Evolutionary conservation across 2,329 filamentous ascomycete species (phyloP), one percentile per base, ranked within the genome.

Genomic region (Graphium sp.): DNA sequence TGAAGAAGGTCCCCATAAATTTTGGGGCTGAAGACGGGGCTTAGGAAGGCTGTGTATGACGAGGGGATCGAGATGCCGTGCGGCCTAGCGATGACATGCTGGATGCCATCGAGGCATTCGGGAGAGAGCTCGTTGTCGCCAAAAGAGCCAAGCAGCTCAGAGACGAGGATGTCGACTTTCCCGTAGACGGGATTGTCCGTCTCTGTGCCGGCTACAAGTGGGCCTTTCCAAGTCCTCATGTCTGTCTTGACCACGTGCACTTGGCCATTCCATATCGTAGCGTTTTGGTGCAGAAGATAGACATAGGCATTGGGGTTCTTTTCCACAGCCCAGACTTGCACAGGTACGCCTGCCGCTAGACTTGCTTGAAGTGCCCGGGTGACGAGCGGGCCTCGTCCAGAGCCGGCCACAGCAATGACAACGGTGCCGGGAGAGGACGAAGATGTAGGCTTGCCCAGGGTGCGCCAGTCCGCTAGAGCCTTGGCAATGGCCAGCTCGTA

Each of bases 251-350:
- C 76, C 18, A 98, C 70, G 2, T 75, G 85, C 13, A 94, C 87
- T 30, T 66, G 66, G 14, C 74, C 72, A 32, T 60, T 65, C 89
- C 89, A 98, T n/a, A 73, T 63, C 12, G 65, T 69, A 37, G 75
- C 63, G 44, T 95, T 95, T 45, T 91, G 83, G 15, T 81, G 68
- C 35, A 93, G 73, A 3, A 98, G 68, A 38, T 94, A 74, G 6
- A 98, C 85, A 47, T 87, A 95, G 1, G 89, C 89, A 45, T 98
- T 95, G 4, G 83, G 89, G 51, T 98, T 98, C 64, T 98, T 98
- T 53, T 98, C 89, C 4, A 98, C 72, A 0, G 82, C 89, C 74
- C 84, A 95, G 25, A 91, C 66, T 39, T 85, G 74, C 28, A 95
- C 78, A 13, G 72, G 61, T 4, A 94, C 75, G 2, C 76, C 75